Percentiles rank a stretch among this genome's conserved stretches.
phyloP scores from a whole-genome alignment of 2,329 filamentous ascomycete species.

The Sporothrix inflata region DNA sequence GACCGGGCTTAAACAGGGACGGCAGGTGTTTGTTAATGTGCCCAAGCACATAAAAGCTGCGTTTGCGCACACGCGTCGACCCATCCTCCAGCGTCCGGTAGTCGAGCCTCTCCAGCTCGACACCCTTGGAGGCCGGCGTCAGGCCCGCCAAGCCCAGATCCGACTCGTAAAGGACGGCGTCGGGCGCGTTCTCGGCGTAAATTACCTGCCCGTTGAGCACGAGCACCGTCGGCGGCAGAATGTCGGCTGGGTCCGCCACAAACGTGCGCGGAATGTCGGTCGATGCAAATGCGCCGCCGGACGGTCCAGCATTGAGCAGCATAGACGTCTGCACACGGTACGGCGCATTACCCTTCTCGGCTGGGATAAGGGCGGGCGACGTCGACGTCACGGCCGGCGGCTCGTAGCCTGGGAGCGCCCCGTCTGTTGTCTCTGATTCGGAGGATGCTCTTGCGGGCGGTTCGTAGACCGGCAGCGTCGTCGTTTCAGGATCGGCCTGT shows the following conservation, averaged over 20 bases:
- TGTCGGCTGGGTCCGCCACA: slow-evolving; percentile 11
- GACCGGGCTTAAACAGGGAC: not conserved
- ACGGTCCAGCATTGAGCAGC: not conserved
- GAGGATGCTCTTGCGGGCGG: not conserved
- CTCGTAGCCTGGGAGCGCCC: not conserved
- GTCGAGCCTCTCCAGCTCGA: slow-evolving; percentile 13
- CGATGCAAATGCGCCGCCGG: not conserved
- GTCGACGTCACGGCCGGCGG: not conserved
- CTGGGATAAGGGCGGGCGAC: not conserved
- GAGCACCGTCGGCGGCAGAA: slow-evolving; percentile 15
- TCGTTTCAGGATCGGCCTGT: not conserved
- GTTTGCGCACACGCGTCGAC: not conserved
- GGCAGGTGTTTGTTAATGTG: not conserved
- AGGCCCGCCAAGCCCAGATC: slow-evolving; percentile 9
- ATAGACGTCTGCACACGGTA: not conserved
- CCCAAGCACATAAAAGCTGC: slow-evolving; percentile 2
- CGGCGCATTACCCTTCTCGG: not conserved
- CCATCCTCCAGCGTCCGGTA: not conserved
- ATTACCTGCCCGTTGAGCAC: not conserved
- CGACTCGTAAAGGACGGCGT: not conserved
- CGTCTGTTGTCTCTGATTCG: not conserved
- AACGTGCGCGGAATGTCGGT: not conserved
- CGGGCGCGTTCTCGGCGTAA: slow-evolving; percentile 13
- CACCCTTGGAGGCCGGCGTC: not conserved
- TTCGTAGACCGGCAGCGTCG: not conserved